A percentile compares a stretch with the other conserved stretches of the same genome.
These are phyloP conservation scores for Arthroderma sp. DNA, from an alignment of 2,329 filamentous ascomycete genomes.

Conservation along the genomic window DNA sequence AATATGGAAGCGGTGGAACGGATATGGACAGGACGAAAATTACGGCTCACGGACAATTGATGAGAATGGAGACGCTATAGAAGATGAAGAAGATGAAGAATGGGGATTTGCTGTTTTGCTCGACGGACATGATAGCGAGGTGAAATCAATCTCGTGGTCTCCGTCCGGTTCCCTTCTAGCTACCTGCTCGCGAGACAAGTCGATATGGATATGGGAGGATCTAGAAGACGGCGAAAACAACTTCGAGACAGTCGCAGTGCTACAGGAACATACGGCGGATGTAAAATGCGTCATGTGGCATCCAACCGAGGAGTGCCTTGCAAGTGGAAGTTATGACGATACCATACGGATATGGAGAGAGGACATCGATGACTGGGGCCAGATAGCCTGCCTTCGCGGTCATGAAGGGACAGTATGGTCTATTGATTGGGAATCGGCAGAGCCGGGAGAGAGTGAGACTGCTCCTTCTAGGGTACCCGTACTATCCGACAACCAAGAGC, in stretches of 20 bases:
- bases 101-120: conserved; percentile 89
- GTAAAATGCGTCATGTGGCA: conserved; percentile 94
- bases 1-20: conserved; percentile 57
- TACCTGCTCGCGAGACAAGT: conserved; percentile 84
- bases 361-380: conserved; percentile 88
- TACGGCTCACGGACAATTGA: conserved; percentile 9
- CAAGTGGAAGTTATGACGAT: conserved; percentile 88
- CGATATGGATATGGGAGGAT: conserved; percentile 98
- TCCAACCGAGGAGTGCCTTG: conserved; percentile 64
- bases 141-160: conserved; percentile 62
- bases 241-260: conserved; percentile 89
- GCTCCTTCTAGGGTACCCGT: not conserved
- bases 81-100: conserved; percentile 53
- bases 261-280: conserved; percentile 89
- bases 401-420: conserved; percentile 86
- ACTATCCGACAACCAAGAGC: conserved; percentile 1
- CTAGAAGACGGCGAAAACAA: conserved; percentile 75
- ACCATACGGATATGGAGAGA: conserved; percentile 80
- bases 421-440: conserved; percentile 48
- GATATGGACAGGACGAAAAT: conserved; percentile 20
- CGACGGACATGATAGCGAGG: conserved; percentile 89
- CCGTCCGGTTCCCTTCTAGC: conserved; percentile 64
- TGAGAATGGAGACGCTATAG: conserved; percentile 23
- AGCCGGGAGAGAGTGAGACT: not conserved
- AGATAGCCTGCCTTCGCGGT: conserved; percentile 66